Percentiles rank a stretch among this genome's conserved stretches.
These are phyloP conservation scores for Arthrobotrys musiformis DNA, from an alignment of 2,329 filamentous ascomycete genomes.

Conservation along the genomic window DNA sequence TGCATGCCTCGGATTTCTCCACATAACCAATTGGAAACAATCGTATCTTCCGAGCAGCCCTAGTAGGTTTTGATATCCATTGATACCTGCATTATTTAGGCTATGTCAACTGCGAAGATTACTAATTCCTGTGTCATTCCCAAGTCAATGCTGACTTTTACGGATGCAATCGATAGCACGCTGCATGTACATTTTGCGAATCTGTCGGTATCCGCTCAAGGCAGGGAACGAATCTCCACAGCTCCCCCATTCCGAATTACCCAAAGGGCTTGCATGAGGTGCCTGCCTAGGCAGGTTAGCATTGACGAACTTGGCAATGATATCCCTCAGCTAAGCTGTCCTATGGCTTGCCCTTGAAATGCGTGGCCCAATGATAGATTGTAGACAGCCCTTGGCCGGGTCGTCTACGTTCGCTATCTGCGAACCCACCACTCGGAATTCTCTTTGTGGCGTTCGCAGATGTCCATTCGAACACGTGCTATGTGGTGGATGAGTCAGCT, in stretches of 20 bases:
- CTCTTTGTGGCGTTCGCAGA: conserved; percentile 38
- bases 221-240: background rate
- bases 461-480: conserved; percentile 37
- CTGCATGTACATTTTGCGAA: background rate
- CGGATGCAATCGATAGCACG: background rate
- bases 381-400: conserved; percentile 31
- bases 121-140: conserved; percentile 9
- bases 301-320: conserved; percentile 33
- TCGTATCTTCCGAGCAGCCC: background rate
- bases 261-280: background rate
- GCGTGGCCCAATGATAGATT: conserved; percentile 39
- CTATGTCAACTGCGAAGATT: background rate
- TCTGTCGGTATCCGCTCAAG: conserved; percentile 1
- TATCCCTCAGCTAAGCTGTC: conserved; percentile 19
- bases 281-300: conserved; percentile 30
- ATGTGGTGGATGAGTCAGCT: conserved; percentile 37
- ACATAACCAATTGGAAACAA: background rate
- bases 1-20: conserved; percentile 5
- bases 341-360: background rate
- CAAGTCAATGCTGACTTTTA: background rate
- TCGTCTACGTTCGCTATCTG: conserved; percentile 52
- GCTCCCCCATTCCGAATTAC: conserved; percentile 4
- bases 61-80: background rate
- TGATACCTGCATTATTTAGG: background rate
- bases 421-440: conserved; percentile 31